Conservation (phyloP, 441 rosid species). For the Adansonia gregorii region DNA sequence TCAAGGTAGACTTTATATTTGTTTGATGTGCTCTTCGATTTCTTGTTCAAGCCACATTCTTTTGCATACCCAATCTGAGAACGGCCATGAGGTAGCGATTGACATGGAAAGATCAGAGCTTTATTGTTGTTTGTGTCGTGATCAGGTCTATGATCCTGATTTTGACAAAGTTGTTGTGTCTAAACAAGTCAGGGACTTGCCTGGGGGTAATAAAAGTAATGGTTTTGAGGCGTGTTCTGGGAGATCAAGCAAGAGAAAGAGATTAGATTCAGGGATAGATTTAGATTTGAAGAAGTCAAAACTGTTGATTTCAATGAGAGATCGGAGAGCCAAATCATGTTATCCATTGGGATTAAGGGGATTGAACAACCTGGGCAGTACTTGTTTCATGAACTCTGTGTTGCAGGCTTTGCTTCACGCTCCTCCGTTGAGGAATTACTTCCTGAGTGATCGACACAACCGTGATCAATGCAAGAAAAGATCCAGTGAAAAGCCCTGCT, state of each 20-base stretch:
- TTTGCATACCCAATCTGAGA: slow-evolving; percentile 57
- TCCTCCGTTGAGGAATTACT: slow-evolving; percentile 74
- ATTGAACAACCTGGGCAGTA: slow-evolving; percentile 77
- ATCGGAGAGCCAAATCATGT: slow-evolving; percentile 81
- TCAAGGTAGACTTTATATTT: slow-evolving; percentile 59
- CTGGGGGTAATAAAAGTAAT: slow-evolving; percentile 37
- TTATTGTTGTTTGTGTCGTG: slow-evolving; percentile 69
- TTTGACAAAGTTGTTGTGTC: slow-evolving; percentile 70
- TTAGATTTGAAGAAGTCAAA: slow-evolving; percentile 57
- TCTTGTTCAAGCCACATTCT: slow-evolving; percentile 68
- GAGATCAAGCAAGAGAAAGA: slow-evolving; percentile 81
- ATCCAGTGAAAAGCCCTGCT: slow-evolving; percentile 54
- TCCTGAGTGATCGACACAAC: slow-evolving; percentile 66
- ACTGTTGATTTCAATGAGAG: slow-evolving; percentile 50
- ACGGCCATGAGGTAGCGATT: slow-evolving; percentile 66
- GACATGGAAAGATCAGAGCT: slow-evolving; percentile 89
- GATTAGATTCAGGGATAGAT: slow-evolving; percentile 44
- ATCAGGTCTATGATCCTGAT: slow-evolving; percentile 90
- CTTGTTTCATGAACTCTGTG: slow-evolving; percentile 88
- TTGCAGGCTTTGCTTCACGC: slow-evolving; percentile 87
- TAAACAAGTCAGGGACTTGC: slow-evolving; percentile 52
- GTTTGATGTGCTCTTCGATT: slow-evolving; percentile 69
- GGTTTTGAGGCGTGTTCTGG: slow-evolving; percentile 41
- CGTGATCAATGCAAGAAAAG: slow-evolving; percentile 60
- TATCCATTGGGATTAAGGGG: slow-evolving; percentile 82